Conservation (phyloP, 768 basidiomycete genomes). For the Lentinula boryana region DNA sequence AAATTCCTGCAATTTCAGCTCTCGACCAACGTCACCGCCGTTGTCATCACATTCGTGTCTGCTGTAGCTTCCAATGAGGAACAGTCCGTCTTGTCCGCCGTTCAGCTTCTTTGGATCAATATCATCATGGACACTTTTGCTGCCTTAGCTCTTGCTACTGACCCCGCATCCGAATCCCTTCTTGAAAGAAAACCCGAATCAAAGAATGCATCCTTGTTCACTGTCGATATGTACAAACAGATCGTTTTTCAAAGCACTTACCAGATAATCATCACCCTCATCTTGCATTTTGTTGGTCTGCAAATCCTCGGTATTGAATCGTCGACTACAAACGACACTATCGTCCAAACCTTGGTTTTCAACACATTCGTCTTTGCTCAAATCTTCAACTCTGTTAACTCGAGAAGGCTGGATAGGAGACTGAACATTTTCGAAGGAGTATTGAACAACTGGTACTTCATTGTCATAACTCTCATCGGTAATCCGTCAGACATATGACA, state of each 20-base stretch:
- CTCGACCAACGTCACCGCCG: slow-evolving; percentile 92
- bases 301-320: slow-evolving; percentile 59
- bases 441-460: slow-evolving; percentile 74
- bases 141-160: slow-evolving; percentile 94
- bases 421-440: slow-evolving; percentile 90
- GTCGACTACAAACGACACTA: slow-evolving; percentile 28
- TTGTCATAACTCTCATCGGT: slow-evolving; percentile 83
- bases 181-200: slow-evolving; percentile 89
- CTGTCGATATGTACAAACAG: slow-evolving; percentile 94
- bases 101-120: slow-evolving; percentile 98
- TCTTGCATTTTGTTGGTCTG: slow-evolving; percentile 84
- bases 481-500: slow-evolving; percentile 16
- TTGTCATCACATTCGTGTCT: slow-evolving; percentile 88
- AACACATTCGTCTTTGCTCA: slow-evolving; percentile 98
- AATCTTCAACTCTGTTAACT: slow-evolving; percentile 94
- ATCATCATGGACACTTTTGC: slow-evolving; percentile 99
- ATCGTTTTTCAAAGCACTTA: slow-evolving; percentile 87
- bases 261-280: slow-evolving; percentile 74
- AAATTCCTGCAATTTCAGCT: slow-evolving; percentile 98
- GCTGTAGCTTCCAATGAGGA: slow-evolving; percentile 77
- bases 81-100: slow-evolving; percentile 85
- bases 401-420: slow-evolving; percentile 76
- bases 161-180: slow-evolving; percentile 77
- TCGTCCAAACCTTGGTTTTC: slow-evolving; percentile 87
- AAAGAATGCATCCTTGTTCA: slow-evolving; percentile 85